phyloP scores from a whole-genome alignment of 805 yeast species.

The Wickerhamiella sorbophila region DNA sequence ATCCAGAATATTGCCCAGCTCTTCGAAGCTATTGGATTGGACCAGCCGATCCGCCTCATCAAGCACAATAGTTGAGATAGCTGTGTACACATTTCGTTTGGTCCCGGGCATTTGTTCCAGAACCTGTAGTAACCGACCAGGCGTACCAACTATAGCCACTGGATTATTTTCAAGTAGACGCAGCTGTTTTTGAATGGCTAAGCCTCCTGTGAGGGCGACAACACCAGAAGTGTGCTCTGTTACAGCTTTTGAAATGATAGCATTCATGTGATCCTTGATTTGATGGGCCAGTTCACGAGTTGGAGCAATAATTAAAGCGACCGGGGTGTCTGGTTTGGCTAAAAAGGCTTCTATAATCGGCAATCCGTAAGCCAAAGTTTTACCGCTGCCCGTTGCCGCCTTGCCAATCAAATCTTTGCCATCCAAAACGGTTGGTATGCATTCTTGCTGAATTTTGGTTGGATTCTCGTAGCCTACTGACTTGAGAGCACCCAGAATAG shows the following conservation, averaged over 20 bases:
- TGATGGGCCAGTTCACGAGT: conserved; percentile 95
- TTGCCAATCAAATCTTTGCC: conserved; percentile 85
- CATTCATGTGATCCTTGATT: conserved; percentile 62
- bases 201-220: conserved; percentile 82
- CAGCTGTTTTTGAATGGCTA: conserved; percentile 86
- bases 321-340: conserved; percentile 15
- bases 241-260: conserved; percentile 13
- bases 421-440: conserved; percentile 59
- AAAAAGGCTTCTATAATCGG: conserved; percentile 64
- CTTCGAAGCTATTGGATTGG: conserved; percentile 94
- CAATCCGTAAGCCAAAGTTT: conserved; percentile 87
- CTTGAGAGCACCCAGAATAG: conserved; percentile 44
- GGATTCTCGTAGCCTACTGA: conserved; percentile 50
- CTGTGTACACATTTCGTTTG: conserved; percentile 29
- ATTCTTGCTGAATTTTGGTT: conserved; percentile 65
- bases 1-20: conserved; percentile 67
- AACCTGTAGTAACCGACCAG: conserved; percentile 76
- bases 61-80: conserved; percentile 43
- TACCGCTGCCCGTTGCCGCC: conserved; percentile 97
- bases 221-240: conserved; percentile 32
- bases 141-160: conserved; percentile 79
- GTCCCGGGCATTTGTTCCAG: conserved; percentile 33
- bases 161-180: conserved; percentile 58
- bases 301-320: conserved; percentile 77
- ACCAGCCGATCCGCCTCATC: conserved; percentile 94